These are phyloP conservation scores for Hymenotorrendiella dingleyae DNA, from an alignment of 2,329 filamentous ascomycete genomes.

Conservation along the genomic window DNA sequence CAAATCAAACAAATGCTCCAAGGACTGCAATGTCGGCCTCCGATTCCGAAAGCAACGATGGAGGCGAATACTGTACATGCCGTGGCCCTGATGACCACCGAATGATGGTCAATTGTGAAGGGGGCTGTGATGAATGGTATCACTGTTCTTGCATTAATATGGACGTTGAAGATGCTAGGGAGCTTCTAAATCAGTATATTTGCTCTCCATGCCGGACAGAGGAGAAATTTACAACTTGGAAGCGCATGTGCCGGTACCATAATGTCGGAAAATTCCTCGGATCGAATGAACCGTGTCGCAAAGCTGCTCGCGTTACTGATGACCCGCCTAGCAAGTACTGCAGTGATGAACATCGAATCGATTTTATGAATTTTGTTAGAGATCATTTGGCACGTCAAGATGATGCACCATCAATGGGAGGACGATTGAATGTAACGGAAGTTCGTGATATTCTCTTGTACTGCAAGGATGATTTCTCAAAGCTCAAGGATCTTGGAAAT, in stretches of 20 bases:
- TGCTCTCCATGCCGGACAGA: slow-evolving; percentile 26
- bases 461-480: slow-evolving; percentile 11
- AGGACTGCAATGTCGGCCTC: slow-evolving; percentile 9
- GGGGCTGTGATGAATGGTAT: slow-evolving; percentile 31
- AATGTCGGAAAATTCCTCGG: slow-evolving; percentile 16
- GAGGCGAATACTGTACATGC: slow-evolving; percentile 30
- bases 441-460: slow-evolving; percentile 18
- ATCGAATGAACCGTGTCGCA: slow-evolving; percentile 17
- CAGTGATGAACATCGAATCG: slow-evolving; percentile 23
- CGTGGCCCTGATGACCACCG: slow-evolving; percentile 29
- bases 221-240: slow-evolving; percentile 25
- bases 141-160: slow-evolving; percentile 29
- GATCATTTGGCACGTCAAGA: slow-evolving; percentile 15
- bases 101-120: slow-evolving; percentile 31
- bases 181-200: slow-evolving; percentile 29
- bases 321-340: slow-evolving; percentile 29
- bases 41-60: slow-evolving; percentile 28
- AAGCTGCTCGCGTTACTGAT: slow-evolving; percentile 24
- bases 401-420: slow-evolving; percentile 24
- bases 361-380: slow-evolving; percentile 20
- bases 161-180: slow-evolving; percentile 24
- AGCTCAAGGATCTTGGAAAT: slow-evolving; percentile 24
- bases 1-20: slow-evolving; percentile 13
- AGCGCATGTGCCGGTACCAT: slow-evolving; percentile 27
- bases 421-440: slow-evolving; percentile 23